Percentiles rank a stretch among this genome's conserved stretches.
Evolutionary conservation across 2,329 filamentous ascomycete genomes (phyloP).

Genomic region (Pezicula neosporulosa): DNA sequence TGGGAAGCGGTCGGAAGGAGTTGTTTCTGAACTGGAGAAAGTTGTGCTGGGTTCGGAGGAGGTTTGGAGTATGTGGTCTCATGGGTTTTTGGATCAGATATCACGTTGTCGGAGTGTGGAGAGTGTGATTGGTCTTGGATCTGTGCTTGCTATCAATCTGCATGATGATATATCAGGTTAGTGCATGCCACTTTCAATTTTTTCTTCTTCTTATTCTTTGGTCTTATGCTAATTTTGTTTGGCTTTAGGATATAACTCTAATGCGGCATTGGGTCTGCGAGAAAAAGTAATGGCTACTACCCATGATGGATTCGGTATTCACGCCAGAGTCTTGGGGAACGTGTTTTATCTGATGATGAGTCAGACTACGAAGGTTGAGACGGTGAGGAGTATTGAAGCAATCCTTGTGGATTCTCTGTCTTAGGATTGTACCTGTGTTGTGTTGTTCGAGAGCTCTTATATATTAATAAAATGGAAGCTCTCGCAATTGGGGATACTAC

Average conservation of each 20-base stretch:
- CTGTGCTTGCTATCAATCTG: conserved; percentile 65
- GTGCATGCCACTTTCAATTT: conserved; percentile 1
- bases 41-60: conserved; percentile 9
- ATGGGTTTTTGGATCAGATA: conserved; percentile 52
- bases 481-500: too few relatives aligned
- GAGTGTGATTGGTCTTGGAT: conserved; percentile 70
- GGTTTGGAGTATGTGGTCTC: conserved; percentile 71
- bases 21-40: not conserved
- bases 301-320: conserved; percentile 37
- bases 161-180: conserved; percentile 35
- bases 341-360: conserved; percentile 57
- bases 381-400: conserved; percentile 18
- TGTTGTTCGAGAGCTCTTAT: too few relatives aligned
- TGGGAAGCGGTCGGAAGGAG: too few relatives aligned
- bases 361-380: conserved; percentile 34
- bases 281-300: conserved; percentile 26
- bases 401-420: conserved; percentile 7
- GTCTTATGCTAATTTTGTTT: not conserved
- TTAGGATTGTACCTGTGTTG: not conserved
- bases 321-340: conserved; percentile 53
- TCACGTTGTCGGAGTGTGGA: conserved; percentile 55
- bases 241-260: conserved; percentile 23
- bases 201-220: too few relatives aligned
- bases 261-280: conserved; percentile 38
- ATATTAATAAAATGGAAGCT: too few relatives aligned